Conservation (phyloP, 306 rosid species). For the Medicago arabica region DNA sequence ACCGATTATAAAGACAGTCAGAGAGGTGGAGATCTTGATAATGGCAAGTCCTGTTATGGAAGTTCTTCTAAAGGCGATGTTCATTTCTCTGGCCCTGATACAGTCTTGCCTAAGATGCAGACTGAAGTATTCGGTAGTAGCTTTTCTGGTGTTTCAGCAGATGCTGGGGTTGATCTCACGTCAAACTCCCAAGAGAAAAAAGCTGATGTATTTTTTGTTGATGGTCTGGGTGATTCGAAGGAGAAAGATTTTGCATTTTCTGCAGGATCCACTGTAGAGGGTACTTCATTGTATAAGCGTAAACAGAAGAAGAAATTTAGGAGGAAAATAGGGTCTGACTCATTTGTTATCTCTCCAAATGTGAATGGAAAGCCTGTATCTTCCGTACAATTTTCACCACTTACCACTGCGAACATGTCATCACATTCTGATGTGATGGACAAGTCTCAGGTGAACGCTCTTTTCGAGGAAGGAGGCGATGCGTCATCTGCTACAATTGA, state of each 20-base stretch:
- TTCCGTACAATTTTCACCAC: constrained; percentile 52
- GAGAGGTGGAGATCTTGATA: constrained; percentile 39
- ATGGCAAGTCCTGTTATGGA: constrained; percentile 3
- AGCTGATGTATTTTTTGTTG: constrained; percentile 42
- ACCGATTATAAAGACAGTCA: constrained; percentile 43
- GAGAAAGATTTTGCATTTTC: constrained; percentile 66
- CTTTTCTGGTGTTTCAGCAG: constrained; percentile 44
- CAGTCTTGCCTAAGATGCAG: constrained; percentile 49
- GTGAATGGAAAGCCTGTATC: constrained; percentile 54
- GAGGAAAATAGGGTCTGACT: constrained; percentile 49
- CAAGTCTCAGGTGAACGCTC: constrained; percentile 51
- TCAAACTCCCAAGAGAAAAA: constrained; percentile 50
- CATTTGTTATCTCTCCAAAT: constrained; percentile 56
- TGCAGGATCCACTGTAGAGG: constrained; percentile 54
- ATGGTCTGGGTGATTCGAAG: constrained; percentile 48
- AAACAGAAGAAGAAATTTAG: constrained; percentile 65
- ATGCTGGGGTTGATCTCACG: constrained; percentile 47
- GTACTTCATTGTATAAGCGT: constrained; percentile 46
- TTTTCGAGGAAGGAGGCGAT: constrained; percentile 44
- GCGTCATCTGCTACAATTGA: constrained; percentile 48
- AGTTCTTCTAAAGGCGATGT: too few relatives aligned
- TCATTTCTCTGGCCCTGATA: constrained; percentile 34
- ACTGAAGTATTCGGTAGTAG: constrained; percentile 41
- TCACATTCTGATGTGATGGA: constrained; percentile 44
- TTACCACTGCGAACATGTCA: constrained; percentile 44